A percentile compares a stretch with the other conserved stretches of the same genome.
phyloP scores from a whole-genome alignment of 306 rosid genomes.

The Vigna angularis region DNA sequence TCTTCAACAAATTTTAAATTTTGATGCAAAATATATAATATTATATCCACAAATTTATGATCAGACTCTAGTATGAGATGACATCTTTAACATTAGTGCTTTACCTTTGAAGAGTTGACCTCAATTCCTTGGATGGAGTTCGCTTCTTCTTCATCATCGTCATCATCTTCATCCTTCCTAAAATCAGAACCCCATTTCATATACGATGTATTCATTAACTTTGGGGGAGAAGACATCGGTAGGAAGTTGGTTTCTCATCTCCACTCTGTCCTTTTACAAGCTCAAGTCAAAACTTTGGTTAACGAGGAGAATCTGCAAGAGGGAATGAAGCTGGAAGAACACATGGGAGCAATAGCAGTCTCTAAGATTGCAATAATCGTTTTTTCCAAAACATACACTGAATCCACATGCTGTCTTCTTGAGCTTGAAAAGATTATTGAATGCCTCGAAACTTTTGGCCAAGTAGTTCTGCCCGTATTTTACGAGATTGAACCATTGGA shows the following conservation, averaged over 20 bases:
- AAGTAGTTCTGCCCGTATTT: neutral
- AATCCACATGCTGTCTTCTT: slow-evolving; percentile 26
- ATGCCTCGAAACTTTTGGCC: neutral
- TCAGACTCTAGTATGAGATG: no score
- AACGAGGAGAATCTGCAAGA: neutral
- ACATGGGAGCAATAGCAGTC: slow-evolving; percentile 7
- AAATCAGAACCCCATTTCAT: no score
- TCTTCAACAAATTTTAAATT: no score
- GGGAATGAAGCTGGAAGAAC: neutral
- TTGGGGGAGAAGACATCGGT: slow-evolving; percentile 26
- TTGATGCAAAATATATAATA: no score
- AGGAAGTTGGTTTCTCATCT: neutral
- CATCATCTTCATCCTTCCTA: no score
- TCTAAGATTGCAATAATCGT: slow-evolving; percentile 16
- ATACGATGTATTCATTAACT: slow-evolving; percentile 45
- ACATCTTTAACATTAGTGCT: no score
- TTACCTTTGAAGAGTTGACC: no score
- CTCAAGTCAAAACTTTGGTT: neutral
- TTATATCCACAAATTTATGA: no score
- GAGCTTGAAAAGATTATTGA: neutral
- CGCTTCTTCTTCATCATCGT: no score
- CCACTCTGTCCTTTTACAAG: neutral
- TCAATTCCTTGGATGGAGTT: no score
- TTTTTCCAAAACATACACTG: slow-evolving; percentile 4
- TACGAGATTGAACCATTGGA: neutral